Evolutionary conservation across 2,329 filamentous ascomycete species (phyloP), one percentile per base, ranked within the genome.

Genomic region (Huntiella decipiens): DNA sequence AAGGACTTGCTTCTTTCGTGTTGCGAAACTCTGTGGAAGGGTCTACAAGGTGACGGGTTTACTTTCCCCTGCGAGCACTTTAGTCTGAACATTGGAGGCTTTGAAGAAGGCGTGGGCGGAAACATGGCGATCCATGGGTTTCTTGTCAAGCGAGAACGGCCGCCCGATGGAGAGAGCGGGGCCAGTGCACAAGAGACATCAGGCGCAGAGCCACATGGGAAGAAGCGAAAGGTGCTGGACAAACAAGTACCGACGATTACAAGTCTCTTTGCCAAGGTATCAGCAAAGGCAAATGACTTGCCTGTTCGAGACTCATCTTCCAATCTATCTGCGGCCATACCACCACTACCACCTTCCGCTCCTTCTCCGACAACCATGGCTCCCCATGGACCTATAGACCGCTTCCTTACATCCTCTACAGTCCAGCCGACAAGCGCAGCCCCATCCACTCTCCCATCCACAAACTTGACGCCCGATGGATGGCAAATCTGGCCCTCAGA

Each of bases 11-110:
- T 52, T 15, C 15, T 44, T 6, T 43, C 47, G 6, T 19, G 31
- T 11, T 50, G 45, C 4, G 42, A 50, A 34, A 12, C 38, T 4
- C 61, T 73, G 3, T 64, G 96, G 10, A 82, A 86, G 55, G 76
- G 79, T 13, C 67, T 93, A 34, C 81, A 84, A 8, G 70, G 73
- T 1, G 85, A 93, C 53, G 85, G 83, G 1, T 49, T 43, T 19
- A 67, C 71, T 12, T 96, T 86, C 85, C 91, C 91, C 5, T 96
- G 91, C 57, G 69, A 77, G n/a, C 91, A 94, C 56, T 66, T 98
- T 6, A 91, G 83, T 48, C 63, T 96, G 39, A 87, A 81, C 52
- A 84, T 96, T 17, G 79, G 77, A n/a, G 87, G 85, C 0, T 95
- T 96, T 52, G 87, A 96, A 59, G 86, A 95, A 52, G 82, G 84